Conservation (phyloP, 305 asterid genomes). For the Plantago coronopus region DNA sequence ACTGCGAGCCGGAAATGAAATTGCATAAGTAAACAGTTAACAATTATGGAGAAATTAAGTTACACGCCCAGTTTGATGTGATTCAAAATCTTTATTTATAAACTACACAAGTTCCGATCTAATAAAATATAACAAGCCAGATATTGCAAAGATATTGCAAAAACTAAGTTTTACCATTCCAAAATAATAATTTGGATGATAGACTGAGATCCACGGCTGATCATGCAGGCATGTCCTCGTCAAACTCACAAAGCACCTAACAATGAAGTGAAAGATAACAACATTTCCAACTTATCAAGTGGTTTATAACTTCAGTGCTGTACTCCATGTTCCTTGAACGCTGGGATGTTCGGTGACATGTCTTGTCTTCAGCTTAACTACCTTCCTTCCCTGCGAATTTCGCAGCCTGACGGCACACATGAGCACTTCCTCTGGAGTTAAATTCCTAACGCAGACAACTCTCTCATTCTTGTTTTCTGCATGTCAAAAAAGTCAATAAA, state of each 20-base stretch:
- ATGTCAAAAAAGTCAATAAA: conserved; percentile 2
- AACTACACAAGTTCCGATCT: no score
- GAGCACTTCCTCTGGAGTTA: conserved; percentile 61
- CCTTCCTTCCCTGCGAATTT: conserved; percentile 83
- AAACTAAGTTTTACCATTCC: no score
- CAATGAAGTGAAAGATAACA: not conserved
- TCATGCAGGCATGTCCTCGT: not conserved
- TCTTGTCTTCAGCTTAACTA: conserved; percentile 70
- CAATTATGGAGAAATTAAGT: no score
- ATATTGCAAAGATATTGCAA: no score
- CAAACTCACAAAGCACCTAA: not conserved
- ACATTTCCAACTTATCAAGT: not conserved
- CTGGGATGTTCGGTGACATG: conserved; percentile 72
- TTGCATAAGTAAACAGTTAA: no score
- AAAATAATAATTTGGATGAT: not conserved
- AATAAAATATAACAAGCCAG: no score
- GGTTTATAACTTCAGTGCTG: conserved; percentile 39
- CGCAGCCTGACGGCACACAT: conserved; percentile 57
- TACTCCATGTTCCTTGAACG: conserved; percentile 88
- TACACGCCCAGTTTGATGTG: no score
- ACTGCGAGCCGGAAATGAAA: no score
- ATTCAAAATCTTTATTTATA: no score
- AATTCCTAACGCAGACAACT: conserved; percentile 66
- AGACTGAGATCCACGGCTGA: not conserved
- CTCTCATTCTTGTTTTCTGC: conserved; percentile 76